phyloP scores from a whole-genome alignment of 805 yeast species.

The Kluyveromyces siamensis region DNA sequence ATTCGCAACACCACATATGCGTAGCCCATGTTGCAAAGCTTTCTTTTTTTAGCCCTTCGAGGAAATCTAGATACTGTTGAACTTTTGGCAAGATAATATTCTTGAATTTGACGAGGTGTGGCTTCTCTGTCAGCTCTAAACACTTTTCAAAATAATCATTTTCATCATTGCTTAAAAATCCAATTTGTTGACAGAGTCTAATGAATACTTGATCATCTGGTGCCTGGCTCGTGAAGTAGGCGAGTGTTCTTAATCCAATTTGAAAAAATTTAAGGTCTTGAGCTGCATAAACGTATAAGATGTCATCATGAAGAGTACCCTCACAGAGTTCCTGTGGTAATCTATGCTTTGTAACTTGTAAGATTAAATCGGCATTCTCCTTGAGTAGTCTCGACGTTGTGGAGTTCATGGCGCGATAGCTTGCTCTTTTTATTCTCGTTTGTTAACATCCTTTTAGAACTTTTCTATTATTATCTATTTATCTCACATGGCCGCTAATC shows the following conservation, averaged over 20 bases:
- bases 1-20: constrained; percentile 38
- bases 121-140: constrained; percentile 7
- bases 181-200: constrained; percentile 40
- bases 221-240: constrained; percentile 37
- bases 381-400: constrained; percentile 19
- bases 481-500: no score
- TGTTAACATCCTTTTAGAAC: background rate
- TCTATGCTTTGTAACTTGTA: constrained; percentile 30
- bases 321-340: constrained; percentile 38
- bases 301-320: constrained; percentile 37
- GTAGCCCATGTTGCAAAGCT: constrained; percentile 34
- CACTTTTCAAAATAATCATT: constrained; percentile 38
- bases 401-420: background rate
- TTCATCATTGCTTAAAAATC: constrained; percentile 40
- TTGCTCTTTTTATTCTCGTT: constrained; percentile 4
- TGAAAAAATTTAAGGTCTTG: constrained; percentile 44
- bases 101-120: constrained; percentile 11
- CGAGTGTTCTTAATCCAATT: constrained; percentile 34
- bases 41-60: constrained; percentile 25
- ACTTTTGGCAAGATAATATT: constrained; percentile 27
- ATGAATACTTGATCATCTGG: constrained; percentile 33
- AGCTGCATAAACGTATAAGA: constrained; percentile 35
- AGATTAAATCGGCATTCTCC: constrained; percentile 19
- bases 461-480: no score
- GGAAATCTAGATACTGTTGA: constrained; percentile 28